phyloP scores from a whole-genome alignment of 202 grass and related monocot species.

The Schoenoplectus tabernaemontani region DNA sequence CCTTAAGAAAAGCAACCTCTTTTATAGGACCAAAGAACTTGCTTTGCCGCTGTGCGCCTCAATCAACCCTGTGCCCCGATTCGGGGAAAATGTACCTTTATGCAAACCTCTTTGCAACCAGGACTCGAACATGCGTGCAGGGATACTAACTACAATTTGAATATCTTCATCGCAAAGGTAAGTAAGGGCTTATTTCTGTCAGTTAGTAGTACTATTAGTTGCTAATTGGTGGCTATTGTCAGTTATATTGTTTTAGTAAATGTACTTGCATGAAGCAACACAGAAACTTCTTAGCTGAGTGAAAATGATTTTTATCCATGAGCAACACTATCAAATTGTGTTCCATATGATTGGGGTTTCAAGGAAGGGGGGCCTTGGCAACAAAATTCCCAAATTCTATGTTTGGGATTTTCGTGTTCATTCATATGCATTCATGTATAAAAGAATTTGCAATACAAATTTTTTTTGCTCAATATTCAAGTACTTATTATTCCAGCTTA shows the following conservation, averaged over 20 bases:
- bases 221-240: neutral
- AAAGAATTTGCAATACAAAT: neutral
- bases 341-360: neutral
- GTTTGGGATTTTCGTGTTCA: neutral
- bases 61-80: no score
- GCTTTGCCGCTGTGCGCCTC: no score
- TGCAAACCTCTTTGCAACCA: no score
- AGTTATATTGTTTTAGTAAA: neutral
- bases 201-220: neutral
- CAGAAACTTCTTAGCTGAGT: neutral
- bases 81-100: no score
- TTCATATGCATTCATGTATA: neutral
- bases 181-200: conserved; percentile 3
- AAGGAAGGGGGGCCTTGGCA: neutral
- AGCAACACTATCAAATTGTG: conserved; percentile 2
- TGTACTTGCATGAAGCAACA: neutral
- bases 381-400: neutral
- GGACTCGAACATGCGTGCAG: no score
- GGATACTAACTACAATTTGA: conserved; percentile 47
- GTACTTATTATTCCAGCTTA: neutral
- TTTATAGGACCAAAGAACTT: no score
- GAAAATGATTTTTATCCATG: no score
- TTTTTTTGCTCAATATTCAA: neutral
- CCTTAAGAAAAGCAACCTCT: no score
- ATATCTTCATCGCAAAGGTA: conserved; percentile 58